Evolutionary conservation across 768 basidiomycete species (phyloP), one percentile per base, ranked within the genome.

Genomic region (Baorangia bicolor): DNA sequence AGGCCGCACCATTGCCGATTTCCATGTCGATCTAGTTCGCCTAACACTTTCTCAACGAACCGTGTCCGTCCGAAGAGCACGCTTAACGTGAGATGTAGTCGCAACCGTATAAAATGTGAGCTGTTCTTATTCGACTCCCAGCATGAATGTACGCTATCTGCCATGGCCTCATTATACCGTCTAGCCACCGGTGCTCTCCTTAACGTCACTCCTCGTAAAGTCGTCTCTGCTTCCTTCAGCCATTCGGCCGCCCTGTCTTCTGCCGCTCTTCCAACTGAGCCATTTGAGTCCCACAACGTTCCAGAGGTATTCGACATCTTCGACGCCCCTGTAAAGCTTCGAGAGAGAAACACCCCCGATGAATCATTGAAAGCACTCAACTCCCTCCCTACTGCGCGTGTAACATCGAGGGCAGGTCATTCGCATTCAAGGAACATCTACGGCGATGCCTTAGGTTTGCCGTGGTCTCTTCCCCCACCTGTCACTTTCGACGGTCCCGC

Each of bases 401-500:
- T 30, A 51, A 42, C 18, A 57, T 46, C 53, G 56, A 57, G 52
- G 55, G 34, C 45, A 56, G 46, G 53, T 53, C 11, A 42, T 51
- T 48, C 42, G 7, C 35, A 39, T 48, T 46, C 50, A 31, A 28
- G 27, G 40, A 49, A 38, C 28, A 48, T 51, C 6, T 49, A 62
- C 48, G 33, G 25, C 18, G 57, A 45, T 27, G 52, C 58, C 31
- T n/a, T 64, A 4, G 61, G 47, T 23, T 47, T 59, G 23, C 65
- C 71, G 14, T 50, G 63, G 40, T 74, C 73, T 20, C 73, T 81
- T 30, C 79, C 81, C 38, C 65, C 77, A 45, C 77, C 80, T 9
- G 64, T 77, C 53, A 59, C 76, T 18, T 80, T 80, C 53, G 81
- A 81, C 50, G 81, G 81, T 4, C 81, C 81, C 6, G 78, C 80